Conservation (phyloP, 2,329 filamentous ascomycete species). For the Byssochlamys sp. region DNA sequence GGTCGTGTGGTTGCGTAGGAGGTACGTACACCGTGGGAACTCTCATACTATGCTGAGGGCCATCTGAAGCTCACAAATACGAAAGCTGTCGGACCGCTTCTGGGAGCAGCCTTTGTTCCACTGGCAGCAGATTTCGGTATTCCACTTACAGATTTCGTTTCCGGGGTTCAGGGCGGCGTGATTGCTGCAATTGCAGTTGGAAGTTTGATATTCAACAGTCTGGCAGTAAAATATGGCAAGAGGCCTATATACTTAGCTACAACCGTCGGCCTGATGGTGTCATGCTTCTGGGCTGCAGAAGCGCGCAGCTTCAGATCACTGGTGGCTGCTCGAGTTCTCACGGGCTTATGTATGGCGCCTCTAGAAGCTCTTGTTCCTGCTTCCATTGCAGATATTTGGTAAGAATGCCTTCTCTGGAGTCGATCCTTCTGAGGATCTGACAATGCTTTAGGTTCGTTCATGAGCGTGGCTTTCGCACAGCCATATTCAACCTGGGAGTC, state of each 20-base stretch:
- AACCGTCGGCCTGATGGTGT: conserved; percentile 24
- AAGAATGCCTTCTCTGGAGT: not conserved
- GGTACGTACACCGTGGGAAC: conserved; percentile 17
- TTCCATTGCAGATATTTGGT: conserved; percentile 34
- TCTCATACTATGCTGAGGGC: not conserved
- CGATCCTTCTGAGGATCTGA: not conserved
- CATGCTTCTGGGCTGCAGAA: conserved; percentile 27
- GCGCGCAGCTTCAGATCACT: conserved; percentile 22
- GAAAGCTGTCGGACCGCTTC: conserved; percentile 30
- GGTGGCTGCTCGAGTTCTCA: conserved; percentile 23
- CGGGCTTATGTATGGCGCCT: conserved; percentile 31
- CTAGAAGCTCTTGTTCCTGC: conserved; percentile 33
- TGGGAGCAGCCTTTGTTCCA: conserved; percentile 28
- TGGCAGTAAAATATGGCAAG: conserved; percentile 32
- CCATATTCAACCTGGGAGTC: conserved; percentile 35
- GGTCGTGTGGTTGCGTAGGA: conserved; percentile 33
- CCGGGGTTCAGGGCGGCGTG: conserved; percentile 27
- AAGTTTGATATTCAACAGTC: conserved; percentile 26
- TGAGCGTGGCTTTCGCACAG: conserved; percentile 32
- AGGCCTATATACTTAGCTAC: conserved; percentile 28
- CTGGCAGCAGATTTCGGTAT: conserved; percentile 25
- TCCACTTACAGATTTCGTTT: conserved; percentile 22
- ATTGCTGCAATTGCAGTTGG: conserved; percentile 29
- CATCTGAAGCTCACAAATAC: not conserved
- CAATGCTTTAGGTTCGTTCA: conserved; percentile 28